phyloP scores from a whole-genome alignment of 768 basidiomycete species.

The Dioszegia crocea region DNA sequence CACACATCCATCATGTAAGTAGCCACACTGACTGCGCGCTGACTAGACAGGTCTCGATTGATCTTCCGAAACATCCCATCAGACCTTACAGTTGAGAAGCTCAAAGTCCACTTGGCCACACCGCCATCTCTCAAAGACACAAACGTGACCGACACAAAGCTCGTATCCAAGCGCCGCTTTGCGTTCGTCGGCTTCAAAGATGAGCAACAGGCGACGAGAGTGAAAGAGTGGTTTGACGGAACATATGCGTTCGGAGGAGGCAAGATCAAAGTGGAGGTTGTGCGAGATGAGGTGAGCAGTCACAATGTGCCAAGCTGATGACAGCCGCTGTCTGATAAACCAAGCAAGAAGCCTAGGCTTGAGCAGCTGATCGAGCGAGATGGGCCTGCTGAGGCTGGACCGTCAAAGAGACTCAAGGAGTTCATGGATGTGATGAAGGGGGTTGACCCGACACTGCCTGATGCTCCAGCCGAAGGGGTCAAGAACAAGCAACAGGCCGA shows the following conservation, averaged over 20 bases:
- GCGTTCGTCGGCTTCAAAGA: constrained; percentile 90
- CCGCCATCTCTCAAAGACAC: constrained; percentile 20
- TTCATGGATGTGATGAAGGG: constrained; percentile 71
- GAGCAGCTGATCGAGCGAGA: constrained; percentile 1
- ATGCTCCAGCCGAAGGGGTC: background rate
- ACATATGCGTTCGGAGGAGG: constrained; percentile 73
- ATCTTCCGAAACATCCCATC: constrained; percentile 47
- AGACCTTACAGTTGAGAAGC: constrained; percentile 23
- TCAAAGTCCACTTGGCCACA: constrained; percentile 25
- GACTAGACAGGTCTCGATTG: constrained; percentile 41
- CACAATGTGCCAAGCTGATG: background rate
- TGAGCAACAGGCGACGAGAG: constrained; percentile 66
- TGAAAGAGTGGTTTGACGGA: constrained; percentile 76
- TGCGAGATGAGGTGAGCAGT: constrained; percentile 62
- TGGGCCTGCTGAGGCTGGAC: constrained; percentile 16
- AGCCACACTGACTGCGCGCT: background rate
- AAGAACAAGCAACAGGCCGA: constrained; percentile 19
- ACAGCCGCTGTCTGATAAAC: constrained; percentile 23
- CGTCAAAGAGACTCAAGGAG: constrained; percentile 58
- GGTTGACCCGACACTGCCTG: constrained; percentile 17
- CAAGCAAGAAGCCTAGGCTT: constrained; percentile 1
- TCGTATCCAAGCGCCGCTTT: constrained; percentile 76
- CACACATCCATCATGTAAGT: background rate
- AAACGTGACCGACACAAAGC: constrained; percentile 77
- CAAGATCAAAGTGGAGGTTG: constrained; percentile 67